Base-by-base conservation (phyloP, 371 early-diverging fungal species). In the Basidiobolus meristosporus region DNA sequence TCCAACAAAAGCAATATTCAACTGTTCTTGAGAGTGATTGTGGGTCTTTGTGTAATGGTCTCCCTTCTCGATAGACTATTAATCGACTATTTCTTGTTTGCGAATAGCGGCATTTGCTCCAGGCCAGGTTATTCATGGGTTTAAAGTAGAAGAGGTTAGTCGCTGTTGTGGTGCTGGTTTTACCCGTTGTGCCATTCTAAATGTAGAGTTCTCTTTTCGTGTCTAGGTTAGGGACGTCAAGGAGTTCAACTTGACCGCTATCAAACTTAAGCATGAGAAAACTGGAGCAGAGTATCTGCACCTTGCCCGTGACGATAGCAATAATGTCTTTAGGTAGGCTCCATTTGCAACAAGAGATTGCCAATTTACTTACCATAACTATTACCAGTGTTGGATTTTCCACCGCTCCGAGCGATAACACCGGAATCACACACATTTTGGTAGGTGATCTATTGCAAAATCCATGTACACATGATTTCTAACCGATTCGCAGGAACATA, bases 391-490 rank as follows among this genome's bases (percentile, higher is more conserved):
- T 95, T 32, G 91, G 82, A 6, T 95, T 95, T 52, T 68, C 73
- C 14, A 95, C 96, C 1, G 74, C 88, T 38, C 78, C 78, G 2
- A 59, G 42, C 7, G 78, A 88, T 53, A 76, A 72, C 44, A 77
- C 85, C 1, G 96, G 96, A 3, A 82, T 91, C 0, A 79, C 92
- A 33, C 96, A 95, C 52, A 90, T 95, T 46, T 64, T 95, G 46
- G 69, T 68, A 57, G 48, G 7, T 9, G n/a, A n/a, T n/a, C n/a
- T n/a, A n/a, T n/a, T 21, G 17, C 16, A 7, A 0, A 6, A 31
- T 3, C 2, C 6, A 23, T 18, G 15, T 23, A 30, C 15, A 11
- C 15, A 28, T 1, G 29, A 11, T 12, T 28, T 11, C n/a, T 6
- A 18, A 30, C 4, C 9, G 21, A 11, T 21, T 40, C 11, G 36